Percentiles rank a stretch among this genome's conserved stretches.
Evolutionary conservation across 2,329 filamentous ascomycete genomes (phyloP).

Genomic region (Nothophoma quercina): DNA sequence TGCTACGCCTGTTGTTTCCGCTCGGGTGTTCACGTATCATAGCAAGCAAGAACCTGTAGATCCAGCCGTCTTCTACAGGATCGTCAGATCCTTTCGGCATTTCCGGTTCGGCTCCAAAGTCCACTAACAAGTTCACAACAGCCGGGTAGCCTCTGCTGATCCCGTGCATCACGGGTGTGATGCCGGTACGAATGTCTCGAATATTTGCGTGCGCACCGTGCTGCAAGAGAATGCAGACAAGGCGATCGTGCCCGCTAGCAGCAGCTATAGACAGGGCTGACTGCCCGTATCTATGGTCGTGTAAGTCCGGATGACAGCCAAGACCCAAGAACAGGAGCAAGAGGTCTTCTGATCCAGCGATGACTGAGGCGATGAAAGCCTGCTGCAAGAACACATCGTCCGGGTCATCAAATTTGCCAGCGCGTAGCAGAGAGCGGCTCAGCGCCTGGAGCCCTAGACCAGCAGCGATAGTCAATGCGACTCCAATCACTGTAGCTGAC

Average conservation of each 20-base stretch:
- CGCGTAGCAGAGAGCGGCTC: background rate
- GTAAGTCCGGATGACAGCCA: background rate
- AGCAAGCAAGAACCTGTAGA: background rate
- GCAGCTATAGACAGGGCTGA: background rate
- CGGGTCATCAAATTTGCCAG: background rate
- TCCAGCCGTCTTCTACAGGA: background rate
- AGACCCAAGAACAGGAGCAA: background rate
- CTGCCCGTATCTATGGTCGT: background rate
- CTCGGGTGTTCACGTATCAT: background rate
- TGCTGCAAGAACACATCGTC: background rate
- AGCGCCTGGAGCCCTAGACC: background rate
- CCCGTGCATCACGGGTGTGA: background rate
- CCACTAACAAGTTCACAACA: background rate
- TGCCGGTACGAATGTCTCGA: background rate
- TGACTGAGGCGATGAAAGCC: background rate
- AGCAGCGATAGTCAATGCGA: background rate
- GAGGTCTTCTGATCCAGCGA: background rate
- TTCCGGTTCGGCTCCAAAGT: background rate
- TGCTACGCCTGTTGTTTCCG: background rate
- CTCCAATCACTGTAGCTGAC: background rate
- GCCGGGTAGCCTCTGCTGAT: background rate
- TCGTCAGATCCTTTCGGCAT: background rate
- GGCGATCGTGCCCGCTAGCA: background rate
- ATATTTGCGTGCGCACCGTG: background rate
- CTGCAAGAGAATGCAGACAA: background rate